Conservation (phyloP, 306 rosid species). For the Lotus japonicus region DNA sequence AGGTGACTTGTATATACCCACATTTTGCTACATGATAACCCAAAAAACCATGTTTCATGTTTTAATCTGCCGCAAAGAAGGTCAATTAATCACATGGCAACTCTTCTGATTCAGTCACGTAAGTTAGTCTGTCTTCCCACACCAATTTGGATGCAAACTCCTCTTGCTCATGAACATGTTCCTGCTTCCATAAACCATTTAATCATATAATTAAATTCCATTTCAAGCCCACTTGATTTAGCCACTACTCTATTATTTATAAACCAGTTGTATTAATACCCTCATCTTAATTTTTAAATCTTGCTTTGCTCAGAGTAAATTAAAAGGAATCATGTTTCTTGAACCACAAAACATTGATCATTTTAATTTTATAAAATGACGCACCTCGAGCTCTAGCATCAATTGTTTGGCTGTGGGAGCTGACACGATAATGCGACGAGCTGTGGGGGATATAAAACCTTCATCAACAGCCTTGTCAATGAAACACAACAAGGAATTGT, state of each 20-base stretch:
- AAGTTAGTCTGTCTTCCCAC: conserved; percentile 79
- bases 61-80: neutral
- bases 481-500: conserved; percentile 59
- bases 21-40: neutral
- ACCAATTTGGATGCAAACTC: conserved; percentile 85
- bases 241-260: too few relatives aligned
- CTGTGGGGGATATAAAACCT: conserved; percentile 65
- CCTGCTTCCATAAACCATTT: conserved; percentile 10
- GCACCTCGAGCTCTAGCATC: conserved; percentile 58
- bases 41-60: conserved; percentile 21
- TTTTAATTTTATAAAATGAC: neutral
- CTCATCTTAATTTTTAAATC: too few relatives aligned
- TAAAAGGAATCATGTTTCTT: neutral
- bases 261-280: too few relatives aligned
- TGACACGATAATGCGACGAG: conserved; percentile 79
- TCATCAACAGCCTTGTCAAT: conserved; percentile 77
- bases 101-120: conserved; percentile 59
- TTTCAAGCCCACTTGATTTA: too few relatives aligned
- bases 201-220: too few relatives aligned
- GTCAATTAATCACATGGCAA: conserved; percentile 50
- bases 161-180: conserved; percentile 70
- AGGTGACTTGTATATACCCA: conserved; percentile 28
- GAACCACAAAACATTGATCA: neutral
- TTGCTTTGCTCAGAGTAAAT: too few relatives aligned
- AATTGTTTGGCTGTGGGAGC: conserved; percentile 65